Evolutionary conservation across 768 basidiomycete genomes (phyloP), one percentile per base, ranked within the genome.

Genomic region (Macrolepiota fuliginosa): DNA sequence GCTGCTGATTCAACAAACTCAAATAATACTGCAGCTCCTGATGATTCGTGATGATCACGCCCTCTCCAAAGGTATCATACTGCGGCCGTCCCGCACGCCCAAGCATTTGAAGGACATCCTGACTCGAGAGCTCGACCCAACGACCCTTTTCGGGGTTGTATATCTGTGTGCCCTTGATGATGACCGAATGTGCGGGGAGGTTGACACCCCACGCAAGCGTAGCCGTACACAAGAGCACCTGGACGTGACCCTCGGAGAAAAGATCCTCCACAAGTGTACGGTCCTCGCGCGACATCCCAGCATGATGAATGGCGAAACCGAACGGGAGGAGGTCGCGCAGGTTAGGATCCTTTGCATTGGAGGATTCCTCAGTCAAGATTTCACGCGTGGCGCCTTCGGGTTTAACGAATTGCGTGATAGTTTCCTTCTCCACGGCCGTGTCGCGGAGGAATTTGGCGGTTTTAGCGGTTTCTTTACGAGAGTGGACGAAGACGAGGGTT

Each of bases 201-300:
- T 99, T 99, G 75, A 99, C 96, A 78, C 96, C 97, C 97, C 97
- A 99, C 0, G 97, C 97, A 39, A 99, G 88, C 1, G 96, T 98
- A 4, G 97, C 97, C 0, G 97, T 99, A 72, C 94, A 97, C 47
- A 97, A 94, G 25, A 99, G 81, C 0, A 98, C 96, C 71, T 96
- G 95, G 32, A 99, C 81, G 24, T 92, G 88, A 0, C 95, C 93
- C 54, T 96, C 93, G 10, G 87, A 87, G 72, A 99, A 99, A 10
- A 98, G 82, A 63, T 96, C 96, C 73, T 99, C 97, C 19, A 98
- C 94, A 10, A 92, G 83, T 10, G 85, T 87, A 70, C 97, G 89
- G 63, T 98, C 96, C 65, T 92, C 92, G 57, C 92, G 80, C 7
- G 88, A 81, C 95, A 99, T 97, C 25, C 97, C 96, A 11, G 97